Percentiles rank a stretch among this genome's conserved stretches.
phyloP scores from a whole-genome alignment of 1,284 basidiomycete genomes.

The Marasmius sp. region DNA sequence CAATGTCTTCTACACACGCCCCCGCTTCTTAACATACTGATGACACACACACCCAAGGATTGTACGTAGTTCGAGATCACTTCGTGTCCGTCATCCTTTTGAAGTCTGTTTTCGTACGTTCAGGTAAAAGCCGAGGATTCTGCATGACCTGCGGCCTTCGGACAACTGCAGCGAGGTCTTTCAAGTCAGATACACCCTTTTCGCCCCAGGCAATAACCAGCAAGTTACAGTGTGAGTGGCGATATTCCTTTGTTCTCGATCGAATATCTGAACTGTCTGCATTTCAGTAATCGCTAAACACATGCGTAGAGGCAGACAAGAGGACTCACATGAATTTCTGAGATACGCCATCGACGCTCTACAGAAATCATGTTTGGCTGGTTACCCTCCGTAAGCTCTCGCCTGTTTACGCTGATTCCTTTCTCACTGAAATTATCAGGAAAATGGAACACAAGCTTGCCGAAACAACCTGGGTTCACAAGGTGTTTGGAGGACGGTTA shows the following conservation, averaged over 20 bases:
- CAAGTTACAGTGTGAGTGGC: conserved; percentile 65
- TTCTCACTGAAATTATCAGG: conserved; percentile 37
- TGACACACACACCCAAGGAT: conserved; percentile 52
- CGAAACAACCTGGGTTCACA: conserved; percentile 93
- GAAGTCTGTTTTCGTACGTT: conserved; percentile 9
- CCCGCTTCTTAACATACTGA: conserved; percentile 75
- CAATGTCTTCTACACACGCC: conserved; percentile 95
- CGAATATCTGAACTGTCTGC: neutral
- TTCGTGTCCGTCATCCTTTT: neutral
- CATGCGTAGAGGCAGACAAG: conserved; percentile 89
- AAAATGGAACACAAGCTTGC: conserved; percentile 80
- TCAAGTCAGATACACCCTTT: conserved; percentile 48
- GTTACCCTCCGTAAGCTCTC: conserved; percentile 62
- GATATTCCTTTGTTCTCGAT: neutral
- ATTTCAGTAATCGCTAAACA: conserved; percentile 85
- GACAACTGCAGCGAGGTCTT: conserved; percentile 51
- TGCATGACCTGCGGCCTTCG: conserved; percentile 80
- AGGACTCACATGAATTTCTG: conserved; percentile 98
- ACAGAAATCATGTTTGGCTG: conserved; percentile 82
- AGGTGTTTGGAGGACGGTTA: conserved; percentile 89
- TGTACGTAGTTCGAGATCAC: conserved; percentile 33
- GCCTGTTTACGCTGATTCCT: conserved; percentile 1
- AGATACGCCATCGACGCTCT: conserved; percentile 92
- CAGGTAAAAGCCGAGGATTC: conserved; percentile 62
- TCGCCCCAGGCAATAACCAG: conserved; percentile 63